Percentiles rank a stretch among this genome's conserved stretches.
These are phyloP conservation scores for Fistulifera solaris DNA, from an alignment of 108 stramenopile species.

Conservation along the genomic window DNA sequence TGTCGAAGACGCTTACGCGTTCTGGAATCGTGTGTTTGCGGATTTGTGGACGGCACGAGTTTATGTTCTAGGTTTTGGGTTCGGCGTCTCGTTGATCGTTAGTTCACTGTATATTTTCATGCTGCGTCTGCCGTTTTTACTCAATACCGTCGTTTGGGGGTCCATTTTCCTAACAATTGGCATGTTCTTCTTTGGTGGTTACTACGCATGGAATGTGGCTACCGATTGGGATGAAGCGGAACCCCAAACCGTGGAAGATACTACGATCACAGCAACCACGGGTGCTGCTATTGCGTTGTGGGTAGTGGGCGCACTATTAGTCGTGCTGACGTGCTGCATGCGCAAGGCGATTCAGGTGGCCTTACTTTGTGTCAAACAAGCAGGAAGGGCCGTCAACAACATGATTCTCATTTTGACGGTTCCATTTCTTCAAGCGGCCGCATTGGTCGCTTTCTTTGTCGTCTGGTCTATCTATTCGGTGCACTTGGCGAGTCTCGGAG, in stretches of 20 bases:
- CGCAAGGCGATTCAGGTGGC: constrained; percentile 80
- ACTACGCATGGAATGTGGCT: constrained; percentile 32
- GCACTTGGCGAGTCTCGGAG: constrained; percentile 71
- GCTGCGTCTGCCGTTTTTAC: constrained; percentile 74
- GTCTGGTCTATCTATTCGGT: constrained; percentile 51
- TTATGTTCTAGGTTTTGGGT: constrained; percentile 76
- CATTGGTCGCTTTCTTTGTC: constrained; percentile 48
- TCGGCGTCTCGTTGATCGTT: constrained; percentile 52
- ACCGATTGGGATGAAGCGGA: constrained; percentile 40
- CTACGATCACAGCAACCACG: constrained; percentile 38
- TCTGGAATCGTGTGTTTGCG: constrained; percentile 49
- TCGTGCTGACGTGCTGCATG: constrained; percentile 66
- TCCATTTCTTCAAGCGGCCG: constrained; percentile 65
- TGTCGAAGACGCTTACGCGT: constrained; percentile 22
- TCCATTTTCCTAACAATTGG: constrained; percentile 53
- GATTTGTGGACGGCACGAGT: constrained; percentile 41
- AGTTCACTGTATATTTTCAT: constrained; percentile 64
- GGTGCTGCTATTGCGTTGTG: constrained; percentile 46
- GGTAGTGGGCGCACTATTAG: constrained; percentile 38
- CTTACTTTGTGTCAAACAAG: constrained; percentile 79
- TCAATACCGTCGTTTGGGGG: constrained; percentile 73
- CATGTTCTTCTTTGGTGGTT: constrained; percentile 53
- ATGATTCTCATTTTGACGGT: constrained; percentile 76
- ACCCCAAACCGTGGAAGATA: constrained; percentile 22
- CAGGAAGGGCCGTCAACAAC: constrained; percentile 58